Conservation (phyloP, 1,284 basidiomycete species). For the Irpex rosettiformis region DNA sequence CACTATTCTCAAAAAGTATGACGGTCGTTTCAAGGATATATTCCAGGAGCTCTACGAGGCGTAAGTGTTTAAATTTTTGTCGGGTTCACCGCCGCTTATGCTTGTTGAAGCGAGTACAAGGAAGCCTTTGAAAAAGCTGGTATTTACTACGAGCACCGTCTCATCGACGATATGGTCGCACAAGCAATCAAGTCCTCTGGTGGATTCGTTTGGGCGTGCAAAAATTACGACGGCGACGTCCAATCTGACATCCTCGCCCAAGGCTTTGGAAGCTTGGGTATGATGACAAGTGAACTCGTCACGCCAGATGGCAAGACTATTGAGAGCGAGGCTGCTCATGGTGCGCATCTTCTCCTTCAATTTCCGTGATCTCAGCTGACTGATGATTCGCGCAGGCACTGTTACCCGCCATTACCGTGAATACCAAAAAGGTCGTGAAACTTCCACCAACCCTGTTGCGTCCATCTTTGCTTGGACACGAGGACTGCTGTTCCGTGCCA, state of each 20-base stretch:
- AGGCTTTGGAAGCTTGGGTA: conserved; percentile 90
- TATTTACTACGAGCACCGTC: conserved; percentile 97
- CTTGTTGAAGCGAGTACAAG: conserved; percentile 68
- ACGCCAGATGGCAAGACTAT: conserved; percentile 93
- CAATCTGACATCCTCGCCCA: conserved; percentile 92
- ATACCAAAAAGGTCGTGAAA: conserved; percentile 94
- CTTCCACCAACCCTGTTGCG: conserved; percentile 96
- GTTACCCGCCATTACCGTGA: conserved; percentile 97
- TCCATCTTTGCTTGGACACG: conserved; percentile 99
- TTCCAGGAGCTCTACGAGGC: conserved; percentile 92
- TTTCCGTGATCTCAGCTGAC: background rate
- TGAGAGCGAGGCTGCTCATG: conserved; percentile 95
- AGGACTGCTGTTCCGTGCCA: conserved; percentile 90
- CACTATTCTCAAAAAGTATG: conserved; percentile 95
- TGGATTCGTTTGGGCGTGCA: conserved; percentile 97
- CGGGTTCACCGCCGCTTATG: background rate
- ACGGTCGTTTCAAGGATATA: conserved; percentile 98
- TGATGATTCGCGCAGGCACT: conserved; percentile 41
- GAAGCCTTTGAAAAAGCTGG: conserved; percentile 75
- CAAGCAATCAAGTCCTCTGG: conserved; percentile 96
- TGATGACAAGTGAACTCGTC: conserved; percentile 98
- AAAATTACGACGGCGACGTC: conserved; percentile 97
- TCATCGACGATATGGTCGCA: conserved; percentile 95
- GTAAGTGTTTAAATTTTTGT: conserved; percentile 29
- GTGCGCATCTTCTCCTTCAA: conserved; percentile 30